A percentile compares a stretch with the other conserved stretches of the same genome.
phyloP scores from a whole-genome alignment of 768 basidiomycete species.

The Rhodosporidiobolus odoratus region DNA sequence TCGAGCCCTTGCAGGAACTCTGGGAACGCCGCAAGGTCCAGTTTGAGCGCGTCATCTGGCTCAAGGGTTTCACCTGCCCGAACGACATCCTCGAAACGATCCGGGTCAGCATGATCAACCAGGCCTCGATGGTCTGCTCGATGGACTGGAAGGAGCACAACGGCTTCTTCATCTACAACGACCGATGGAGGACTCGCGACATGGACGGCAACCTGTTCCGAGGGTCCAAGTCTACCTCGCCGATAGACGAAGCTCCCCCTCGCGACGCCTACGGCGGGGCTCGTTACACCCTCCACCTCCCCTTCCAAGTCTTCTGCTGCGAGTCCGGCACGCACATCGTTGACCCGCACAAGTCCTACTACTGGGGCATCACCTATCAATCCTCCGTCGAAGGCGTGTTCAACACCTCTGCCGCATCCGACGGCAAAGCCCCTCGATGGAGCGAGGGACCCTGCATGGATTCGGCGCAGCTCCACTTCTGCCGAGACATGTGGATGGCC shows the following conservation, averaged over 20 bases:
- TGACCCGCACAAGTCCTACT: slow-evolving; percentile 92
- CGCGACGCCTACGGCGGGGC: slow-evolving; percentile 73
- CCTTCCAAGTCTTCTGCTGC: slow-evolving; percentile 98
- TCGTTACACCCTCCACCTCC: slow-evolving; percentile 84
- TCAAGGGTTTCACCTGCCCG: slow-evolving; percentile 98
- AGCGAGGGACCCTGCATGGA: slow-evolving; percentile 86
- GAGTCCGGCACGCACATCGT: slow-evolving; percentile 96
- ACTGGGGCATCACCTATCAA: slow-evolving; percentile 79
- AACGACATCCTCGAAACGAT: slow-evolving; percentile 96
- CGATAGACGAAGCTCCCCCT: slow-evolving; percentile 83
- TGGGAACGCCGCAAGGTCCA: slow-evolving; percentile 66
- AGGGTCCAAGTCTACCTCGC: slow-evolving; percentile 88
- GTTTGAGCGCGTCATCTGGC: slow-evolving; percentile 89
- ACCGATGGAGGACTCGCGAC: slow-evolving; percentile 96
- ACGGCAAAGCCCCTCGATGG: slow-evolving; percentile 54
- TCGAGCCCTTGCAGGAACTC: slow-evolving; percentile 85
- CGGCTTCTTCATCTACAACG: slow-evolving; percentile 96
- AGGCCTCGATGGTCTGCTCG: slow-evolving; percentile 98
- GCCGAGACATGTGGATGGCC: slow-evolving; percentile 90
- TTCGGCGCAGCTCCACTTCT: slow-evolving; percentile 97
- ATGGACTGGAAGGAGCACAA: slow-evolving; percentile 99
- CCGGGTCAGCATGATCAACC: slow-evolving; percentile 79
- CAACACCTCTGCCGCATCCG: slow-evolving; percentile 56
- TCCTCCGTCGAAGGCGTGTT: slow-evolving; percentile 76
- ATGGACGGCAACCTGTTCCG: slow-evolving; percentile 98